Evolutionary conservation across 2,329 filamentous ascomycete genomes (phyloP), one percentile per base, ranked within the genome.

Genomic region (Grosmannia huntii): DNA sequence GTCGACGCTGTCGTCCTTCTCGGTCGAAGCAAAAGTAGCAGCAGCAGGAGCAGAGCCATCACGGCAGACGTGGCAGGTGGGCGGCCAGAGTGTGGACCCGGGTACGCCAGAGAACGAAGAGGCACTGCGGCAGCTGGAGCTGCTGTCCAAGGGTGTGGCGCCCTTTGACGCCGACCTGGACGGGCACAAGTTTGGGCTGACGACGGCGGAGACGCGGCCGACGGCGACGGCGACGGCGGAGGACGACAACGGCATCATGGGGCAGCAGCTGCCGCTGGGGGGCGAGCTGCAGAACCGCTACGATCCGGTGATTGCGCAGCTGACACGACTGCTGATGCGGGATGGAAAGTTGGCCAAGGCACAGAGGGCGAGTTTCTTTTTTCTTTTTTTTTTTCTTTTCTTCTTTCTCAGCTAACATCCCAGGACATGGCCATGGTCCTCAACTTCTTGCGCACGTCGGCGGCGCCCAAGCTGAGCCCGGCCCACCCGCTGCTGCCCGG

Each of bases 301-400:
- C 69, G 87, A 96, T 68, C 83, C 89, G 1, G 79, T 96, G 9
- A 77, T 97, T 53, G 77, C 86, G 63, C 94, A 96, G 75, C 79
- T 97, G 65, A 96, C 90, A 21, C 91, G 90, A 69, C 77, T 96
- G 65, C 73, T 99, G 62, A 99, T 97, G 92, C 78, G 79, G 66
- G 82, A 97, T 72, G 94, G 94, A 65, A 95, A 96, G 76, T 82
- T 95, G 69, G 87, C 86, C 68, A 80, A 82, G 70, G 94, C 94
- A n/a, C 90, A 99, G 72, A 84, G 85, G 75, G 90, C 95, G 78
- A 60, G 82, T 69, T 60, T 63, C 59, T n/a, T 25, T 36, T n/a
- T n/a, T n/a, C 33, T 36, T 36, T 5, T 4, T 10, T 36, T 33
- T 16, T 19, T 33, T 5, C 21, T 1, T 50, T n/a, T 21, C 49